Evolutionary conservation across 129 eudicot species (phyloP).

Genomic region (Sambucus nigra): DNA sequence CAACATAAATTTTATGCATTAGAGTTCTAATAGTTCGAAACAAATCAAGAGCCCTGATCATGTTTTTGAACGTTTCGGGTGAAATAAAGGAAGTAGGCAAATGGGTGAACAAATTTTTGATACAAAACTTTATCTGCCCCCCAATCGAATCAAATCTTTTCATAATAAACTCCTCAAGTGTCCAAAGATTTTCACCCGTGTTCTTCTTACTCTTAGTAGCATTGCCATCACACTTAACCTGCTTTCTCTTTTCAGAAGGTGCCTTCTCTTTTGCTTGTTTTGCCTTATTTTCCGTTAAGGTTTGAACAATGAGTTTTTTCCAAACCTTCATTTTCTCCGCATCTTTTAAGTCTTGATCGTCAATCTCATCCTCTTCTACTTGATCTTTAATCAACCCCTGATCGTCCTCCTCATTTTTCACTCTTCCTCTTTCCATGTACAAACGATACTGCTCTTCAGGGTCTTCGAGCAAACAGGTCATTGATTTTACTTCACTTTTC

Average conservation of each 20-base stretch:
- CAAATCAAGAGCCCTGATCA: conserved; percentile 16
- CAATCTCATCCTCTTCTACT: background rate
- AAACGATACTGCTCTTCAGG: conserved; percentile 28
- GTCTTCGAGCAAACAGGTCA: conserved; percentile 43
- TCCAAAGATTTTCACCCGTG: conserved; percentile 8
- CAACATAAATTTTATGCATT: conserved; percentile 2
- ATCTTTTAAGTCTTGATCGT: no score
- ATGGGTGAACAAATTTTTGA: conserved; percentile 45
- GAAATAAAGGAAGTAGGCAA: conserved; percentile 50
- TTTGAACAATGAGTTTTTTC: background rate
- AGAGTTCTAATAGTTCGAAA: conserved; percentile 18
- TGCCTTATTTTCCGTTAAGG: background rate
- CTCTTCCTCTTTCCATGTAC: conserved; percentile 13
- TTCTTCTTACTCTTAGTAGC: conserved; percentile 2
- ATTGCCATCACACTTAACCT: background rate
- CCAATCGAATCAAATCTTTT: conserved; percentile 11
- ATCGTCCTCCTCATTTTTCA: background rate
- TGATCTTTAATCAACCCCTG: background rate
- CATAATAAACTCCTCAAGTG: conserved; percentile 37
- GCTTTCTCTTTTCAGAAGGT: conserved; percentile 2
- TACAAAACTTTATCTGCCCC: conserved; percentile 20
- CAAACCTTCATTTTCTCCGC: background rate
- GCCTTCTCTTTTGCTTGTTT: conserved; percentile 7
- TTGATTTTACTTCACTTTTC: conserved; percentile 25
- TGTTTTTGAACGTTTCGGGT: conserved; percentile 14